These are phyloP conservation scores for Diaporthe citrichinensis DNA, from an alignment of 2,329 filamentous ascomycete genomes.

Conservation along the genomic window DNA sequence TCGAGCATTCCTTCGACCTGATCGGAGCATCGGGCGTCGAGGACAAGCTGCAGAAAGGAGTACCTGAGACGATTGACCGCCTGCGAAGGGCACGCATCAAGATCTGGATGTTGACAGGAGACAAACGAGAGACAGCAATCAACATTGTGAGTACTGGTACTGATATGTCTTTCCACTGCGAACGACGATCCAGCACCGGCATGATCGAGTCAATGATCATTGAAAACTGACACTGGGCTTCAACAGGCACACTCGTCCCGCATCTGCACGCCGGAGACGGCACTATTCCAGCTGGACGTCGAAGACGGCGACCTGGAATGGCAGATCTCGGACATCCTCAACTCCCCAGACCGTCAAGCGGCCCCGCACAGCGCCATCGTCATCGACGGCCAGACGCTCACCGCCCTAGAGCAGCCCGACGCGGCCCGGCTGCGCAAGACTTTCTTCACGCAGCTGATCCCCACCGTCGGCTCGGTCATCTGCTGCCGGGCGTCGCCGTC, in stretches of 20 bases:
- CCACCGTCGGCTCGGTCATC: constrained; percentile 90
- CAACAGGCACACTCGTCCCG: constrained; percentile 74
- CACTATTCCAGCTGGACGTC: constrained; percentile 80
- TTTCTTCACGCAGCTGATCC: constrained; percentile 84
- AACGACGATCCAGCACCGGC: not conserved
- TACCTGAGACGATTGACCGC: constrained; percentile 89
- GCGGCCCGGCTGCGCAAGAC: constrained; percentile 54
- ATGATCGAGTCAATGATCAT: too few relatives aligned
- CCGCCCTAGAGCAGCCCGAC: constrained; percentile 45
- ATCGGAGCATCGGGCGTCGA: constrained; percentile 90
- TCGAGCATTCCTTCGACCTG: constrained; percentile 83
- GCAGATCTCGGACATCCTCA: constrained; percentile 74
- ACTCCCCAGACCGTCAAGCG: constrained; percentile 74
- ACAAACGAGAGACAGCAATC: constrained; percentile 89
- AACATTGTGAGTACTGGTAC: constrained; percentile 70
- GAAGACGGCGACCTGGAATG: constrained; percentile 73
- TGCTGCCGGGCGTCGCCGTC: constrained; percentile 92
- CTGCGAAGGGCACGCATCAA: constrained; percentile 87
- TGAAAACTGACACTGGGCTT: not conserved
- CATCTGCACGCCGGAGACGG: constrained; percentile 80
- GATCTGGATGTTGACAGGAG: constrained; percentile 93
- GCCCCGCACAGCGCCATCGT: constrained; percentile 85
- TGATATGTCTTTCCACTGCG: not conserved
- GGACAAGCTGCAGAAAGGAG: constrained; percentile 89
- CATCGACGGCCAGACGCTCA: constrained; percentile 74